Evolutionary conservation across 371 early-diverging fungal species (phyloP).

Genomic region (Cokeromyces recurvatus): DNA sequence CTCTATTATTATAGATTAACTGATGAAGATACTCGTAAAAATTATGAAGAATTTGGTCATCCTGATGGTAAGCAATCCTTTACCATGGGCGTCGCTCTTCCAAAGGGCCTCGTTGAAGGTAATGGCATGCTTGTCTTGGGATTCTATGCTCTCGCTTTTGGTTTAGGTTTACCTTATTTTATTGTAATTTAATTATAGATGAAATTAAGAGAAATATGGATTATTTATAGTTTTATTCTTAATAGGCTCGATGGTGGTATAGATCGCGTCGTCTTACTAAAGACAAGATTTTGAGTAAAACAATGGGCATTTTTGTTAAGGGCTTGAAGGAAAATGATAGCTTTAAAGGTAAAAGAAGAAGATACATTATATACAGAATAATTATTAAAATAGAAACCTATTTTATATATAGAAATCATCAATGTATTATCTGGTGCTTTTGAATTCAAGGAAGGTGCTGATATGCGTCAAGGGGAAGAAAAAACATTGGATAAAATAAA

Average conservation of each 20-base stretch:
- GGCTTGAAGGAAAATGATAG: constrained; percentile 77
- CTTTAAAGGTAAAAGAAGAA: constrained; percentile 23
- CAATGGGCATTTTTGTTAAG: constrained; percentile 90
- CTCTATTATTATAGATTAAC: constrained; percentile 74
- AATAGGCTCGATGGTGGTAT: constrained; percentile 90
- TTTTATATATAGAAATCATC: constrained; percentile 38
- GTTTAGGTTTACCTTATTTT: constrained; percentile 81
- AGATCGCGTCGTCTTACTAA: constrained; percentile 82
- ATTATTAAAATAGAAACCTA: neutral
- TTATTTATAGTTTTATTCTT: neutral
- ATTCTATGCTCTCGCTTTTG: constrained; percentile 85
- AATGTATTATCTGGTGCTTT: constrained; percentile 63
- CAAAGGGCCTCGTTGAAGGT: constrained; percentile 83
- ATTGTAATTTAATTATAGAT: constrained; percentile 48
- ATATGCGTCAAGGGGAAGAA: constrained; percentile 50
- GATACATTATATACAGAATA: neutral
- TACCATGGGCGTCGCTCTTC: constrained; percentile 92
- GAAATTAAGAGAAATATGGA: too few relatives aligned
- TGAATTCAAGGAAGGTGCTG: constrained; percentile 67
- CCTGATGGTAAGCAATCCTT: constrained; percentile 94
- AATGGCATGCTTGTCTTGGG: constrained; percentile 74
- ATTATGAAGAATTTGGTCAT: constrained; percentile 93
- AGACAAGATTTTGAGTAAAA: constrained; percentile 79
- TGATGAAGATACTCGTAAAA: constrained; percentile 83
- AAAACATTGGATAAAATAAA: constrained; percentile 45